These are phyloP conservation scores for Quercus tomentella DNA, from an alignment of 331 rosid genomes.

Conservation along the genomic window DNA sequence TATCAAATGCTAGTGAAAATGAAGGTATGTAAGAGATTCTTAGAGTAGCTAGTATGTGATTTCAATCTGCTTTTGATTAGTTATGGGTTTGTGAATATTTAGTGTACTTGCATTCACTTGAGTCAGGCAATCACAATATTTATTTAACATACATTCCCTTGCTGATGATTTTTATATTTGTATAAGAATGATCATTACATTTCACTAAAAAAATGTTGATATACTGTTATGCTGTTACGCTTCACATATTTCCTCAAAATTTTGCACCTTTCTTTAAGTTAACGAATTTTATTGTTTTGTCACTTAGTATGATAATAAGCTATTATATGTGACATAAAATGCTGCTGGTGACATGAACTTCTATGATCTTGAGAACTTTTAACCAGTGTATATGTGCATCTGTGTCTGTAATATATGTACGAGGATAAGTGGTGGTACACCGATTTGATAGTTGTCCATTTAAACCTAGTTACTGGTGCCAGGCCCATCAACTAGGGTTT, in stretches of 20 bases:
- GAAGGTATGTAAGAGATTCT: conserved; percentile 49
- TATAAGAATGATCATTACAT: background rate
- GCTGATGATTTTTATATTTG: background rate
- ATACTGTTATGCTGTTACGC: background rate
- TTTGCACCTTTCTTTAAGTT: background rate
- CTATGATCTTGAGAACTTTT: background rate
- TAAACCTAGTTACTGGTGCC: background rate
- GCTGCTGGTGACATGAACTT: background rate
- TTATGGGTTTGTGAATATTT: background rate
- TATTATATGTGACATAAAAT: background rate
- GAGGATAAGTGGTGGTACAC: background rate
- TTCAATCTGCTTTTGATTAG: background rate
- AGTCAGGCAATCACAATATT: background rate
- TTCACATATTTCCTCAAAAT: background rate
- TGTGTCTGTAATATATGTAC: background rate
- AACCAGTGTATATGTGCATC: background rate
- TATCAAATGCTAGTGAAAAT: conserved; percentile 53
- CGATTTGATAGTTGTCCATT: background rate
- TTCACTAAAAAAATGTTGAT: background rate
- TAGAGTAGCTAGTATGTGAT: conserved; percentile 1
- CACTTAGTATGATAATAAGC: background rate
- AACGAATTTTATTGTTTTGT: background rate
- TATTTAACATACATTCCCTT: background rate
- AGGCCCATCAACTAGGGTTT: background rate
- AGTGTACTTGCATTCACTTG: background rate